Base-by-base conservation (phyloP, 495 filamentous ascomycete genomes). In the Thozetella sp. region DNA sequence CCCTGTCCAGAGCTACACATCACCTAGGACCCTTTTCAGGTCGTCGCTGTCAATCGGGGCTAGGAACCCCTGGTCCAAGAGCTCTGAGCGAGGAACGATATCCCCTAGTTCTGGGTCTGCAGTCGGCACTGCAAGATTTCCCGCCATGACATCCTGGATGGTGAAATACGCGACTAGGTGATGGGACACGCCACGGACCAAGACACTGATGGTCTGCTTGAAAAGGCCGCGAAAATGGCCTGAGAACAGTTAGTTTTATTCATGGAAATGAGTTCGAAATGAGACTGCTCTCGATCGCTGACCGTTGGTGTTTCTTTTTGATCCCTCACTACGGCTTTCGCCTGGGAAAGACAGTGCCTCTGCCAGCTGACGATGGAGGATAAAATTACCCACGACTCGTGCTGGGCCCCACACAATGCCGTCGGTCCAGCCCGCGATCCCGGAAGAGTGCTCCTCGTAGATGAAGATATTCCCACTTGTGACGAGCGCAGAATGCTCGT, bases 381-480 rank as follows among this genome's bases (percentile, higher is more conserved):
- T 82, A 64, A 93, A 95, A 65, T 96, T 96, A 46, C 89, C 89
- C 52, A 96, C 75, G 37, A 96, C 93, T 20, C 93, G 87, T 69
- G 92, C 96, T 0, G 93, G 93, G 67, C 90, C 93, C 93, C 93
- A 97, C 15, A 86, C 86, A 11, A 94, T 84, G 1, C 93, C 93
- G 70, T 97, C 93, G 0, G 93, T 96, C 93, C 93, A 96, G 51
- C 93, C 82, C 74, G 95, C 95, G 72, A 97, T 96, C 6, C 90
- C 90, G 2, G 92, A 95, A 2, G 90, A 87, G 59, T 91, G 87
- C 67, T 96, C 92, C 67, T 94, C 91, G 72, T 96, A 97, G 63
- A 96, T 91, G 71, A 97, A 94, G 22, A 96, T 84, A 54, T 88
- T 88, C 22, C 93, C 93, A 62, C 90, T 93, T 62, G 81, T 84